These are phyloP conservation scores for Daphne laureola DNA, from an alignment of 441 rosid genomes.

Conservation along the genomic window DNA sequence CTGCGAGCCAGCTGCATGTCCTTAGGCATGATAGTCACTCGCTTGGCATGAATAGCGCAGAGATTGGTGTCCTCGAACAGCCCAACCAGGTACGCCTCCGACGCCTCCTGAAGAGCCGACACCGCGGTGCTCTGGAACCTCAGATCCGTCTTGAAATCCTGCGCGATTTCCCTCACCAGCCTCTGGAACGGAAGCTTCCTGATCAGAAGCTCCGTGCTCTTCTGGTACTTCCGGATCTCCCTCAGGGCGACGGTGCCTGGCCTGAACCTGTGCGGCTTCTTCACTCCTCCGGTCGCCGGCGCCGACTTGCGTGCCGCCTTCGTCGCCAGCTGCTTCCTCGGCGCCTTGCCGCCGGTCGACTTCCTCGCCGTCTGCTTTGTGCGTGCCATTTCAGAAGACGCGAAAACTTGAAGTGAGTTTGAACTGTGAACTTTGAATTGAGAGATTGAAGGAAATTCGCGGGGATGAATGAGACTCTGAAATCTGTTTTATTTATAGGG, in stretches of 20 bases:
- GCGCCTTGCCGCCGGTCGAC: constrained; percentile 52
- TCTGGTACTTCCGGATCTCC: constrained; percentile 51
- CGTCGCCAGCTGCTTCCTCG: constrained; percentile 48
- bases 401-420: too few relatives aligned
- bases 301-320: constrained; percentile 50
- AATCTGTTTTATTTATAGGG: neutral
- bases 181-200: constrained; percentile 52
- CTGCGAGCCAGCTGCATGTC: constrained; percentile 52
- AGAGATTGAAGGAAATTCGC: neutral
- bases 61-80: constrained; percentile 51
- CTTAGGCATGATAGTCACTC: constrained; percentile 59
- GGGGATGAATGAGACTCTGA: too few relatives aligned
- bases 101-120: constrained; percentile 42
- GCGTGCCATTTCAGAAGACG: constrained; percentile 32
- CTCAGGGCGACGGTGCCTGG: constrained; percentile 56
- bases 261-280: constrained; percentile 53
- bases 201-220: constrained; percentile 48
- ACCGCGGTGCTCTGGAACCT: constrained; percentile 54
- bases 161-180: constrained; percentile 52
- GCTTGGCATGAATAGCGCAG: constrained; percentile 42
- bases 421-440: accelerated
- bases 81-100: constrained; percentile 50
- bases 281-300: constrained; percentile 55
- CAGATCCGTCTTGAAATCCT: constrained; percentile 51
- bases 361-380: constrained; percentile 56